Base-by-base conservation (phyloP, 805 yeast genomes). In the Lipomyces orientalis region DNA sequence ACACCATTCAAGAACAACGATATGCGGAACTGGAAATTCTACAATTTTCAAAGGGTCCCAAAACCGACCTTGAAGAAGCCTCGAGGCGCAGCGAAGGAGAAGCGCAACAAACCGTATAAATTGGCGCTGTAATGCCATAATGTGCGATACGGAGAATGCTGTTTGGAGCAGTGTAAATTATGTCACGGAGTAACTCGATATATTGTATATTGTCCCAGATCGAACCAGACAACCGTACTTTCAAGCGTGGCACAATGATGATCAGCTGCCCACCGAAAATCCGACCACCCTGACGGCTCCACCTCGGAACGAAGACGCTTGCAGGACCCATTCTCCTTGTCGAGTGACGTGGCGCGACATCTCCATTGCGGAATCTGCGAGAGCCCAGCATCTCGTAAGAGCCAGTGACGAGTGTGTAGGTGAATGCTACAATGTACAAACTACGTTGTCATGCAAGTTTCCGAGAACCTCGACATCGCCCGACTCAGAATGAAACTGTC, bases 1-100 rank as follows among this genome's bases (percentile, higher is more conserved):
- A 61, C 49, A 29, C 25, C 33, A 9, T 66, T 66, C 56, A 66
- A 66, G 56, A 56, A 37, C 12, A 63, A 63, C 12, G 46, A 61
- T 19, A 29, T 64, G 16, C 14, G 57, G 25, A 61, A 66, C 33
- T 66, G 70, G 70, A 66, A 43, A 37, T 66, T 37, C 54, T 66
- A 64, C 51, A 58, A 66, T 31, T 34, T 37, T 49, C 35, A 55
- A 31, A 34, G n/a, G 33, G 52, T 60, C 1, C 63, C 60, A 22
- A 54, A 64, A 46, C 66, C 62, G 59, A 29, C 43, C 29, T 34
- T 62, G 25, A 46, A 57, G 12, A 35, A 56, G 37, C 60, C 19
- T 29, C 12, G 10, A 19, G 62, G 19, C 5, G 31, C 31, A 12
- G 35, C 3, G 37, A 58, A 46, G 19, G 25, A 31, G 52, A 54